A percentile compares a stretch with the other conserved stretches of the same genome.
phyloP scores from a whole-genome alignment of 164 flowering plant genomes.

The Macadamia integrifolia region DNA sequence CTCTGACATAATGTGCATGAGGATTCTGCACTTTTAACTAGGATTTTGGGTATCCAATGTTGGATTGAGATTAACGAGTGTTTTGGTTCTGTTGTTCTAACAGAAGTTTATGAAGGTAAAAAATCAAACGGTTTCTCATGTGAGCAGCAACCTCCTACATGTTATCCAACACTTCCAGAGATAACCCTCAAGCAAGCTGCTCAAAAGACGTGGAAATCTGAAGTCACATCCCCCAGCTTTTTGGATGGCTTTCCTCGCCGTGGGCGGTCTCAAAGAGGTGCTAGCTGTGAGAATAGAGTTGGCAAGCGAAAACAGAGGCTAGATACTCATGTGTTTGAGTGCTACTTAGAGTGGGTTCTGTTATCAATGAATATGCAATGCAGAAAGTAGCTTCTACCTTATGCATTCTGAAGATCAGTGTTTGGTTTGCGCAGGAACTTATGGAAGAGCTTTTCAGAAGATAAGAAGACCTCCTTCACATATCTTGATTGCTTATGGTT shows the following conservation, averaged over 20 bases:
- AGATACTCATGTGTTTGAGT: constrained; percentile 20
- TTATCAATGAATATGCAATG: neutral
- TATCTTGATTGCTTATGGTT: constrained; percentile 33
- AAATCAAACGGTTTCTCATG: constrained; percentile 22
- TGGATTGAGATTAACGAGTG: neutral
- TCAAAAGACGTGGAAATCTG: constrained; percentile 4
- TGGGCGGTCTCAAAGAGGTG: constrained; percentile 12
- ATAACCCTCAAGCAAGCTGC: constrained; percentile 10
- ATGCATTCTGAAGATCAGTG: neutral
- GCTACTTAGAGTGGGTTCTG: constrained; percentile 23
- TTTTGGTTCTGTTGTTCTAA: neutral
- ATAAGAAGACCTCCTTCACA: constrained; percentile 15
- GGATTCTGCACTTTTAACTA: neutral
- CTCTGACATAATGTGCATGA: neutral
- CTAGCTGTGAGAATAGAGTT: neutral
- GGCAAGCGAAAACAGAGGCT: constrained; percentile 14
- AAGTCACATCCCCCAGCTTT: constrained; percentile 15
- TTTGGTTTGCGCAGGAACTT: constrained; percentile 17
- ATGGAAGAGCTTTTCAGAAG: constrained; percentile 20
- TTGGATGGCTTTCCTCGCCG: constrained; percentile 12
- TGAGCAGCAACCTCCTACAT: constrained; percentile 18
- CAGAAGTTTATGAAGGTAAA: constrained; percentile 5
- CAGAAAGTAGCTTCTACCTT: neutral
- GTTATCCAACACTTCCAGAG: constrained; percentile 4
- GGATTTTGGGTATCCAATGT: neutral